A percentile compares a stretch with the other conserved stretches of the same genome.
These are phyloP conservation scores for Ceratocystis cacaofunesta DNA, from an alignment of 2,329 filamentous ascomycete genomes.

Conservation along the genomic window DNA sequence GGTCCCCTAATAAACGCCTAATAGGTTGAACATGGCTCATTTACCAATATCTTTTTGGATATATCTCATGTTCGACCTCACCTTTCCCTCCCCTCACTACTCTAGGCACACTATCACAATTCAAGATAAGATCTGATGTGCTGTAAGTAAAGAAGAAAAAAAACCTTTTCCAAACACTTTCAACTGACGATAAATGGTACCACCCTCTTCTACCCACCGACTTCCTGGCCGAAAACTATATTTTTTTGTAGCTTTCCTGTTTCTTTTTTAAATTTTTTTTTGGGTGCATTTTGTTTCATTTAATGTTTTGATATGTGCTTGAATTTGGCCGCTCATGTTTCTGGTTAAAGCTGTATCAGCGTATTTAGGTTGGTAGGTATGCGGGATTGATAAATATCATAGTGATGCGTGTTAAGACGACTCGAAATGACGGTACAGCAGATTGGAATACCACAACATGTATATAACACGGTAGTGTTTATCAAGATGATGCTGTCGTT, in stretches of 20 bases:
- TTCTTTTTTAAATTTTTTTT: background rate
- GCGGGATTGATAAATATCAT: constrained; percentile 4
- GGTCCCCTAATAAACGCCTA: background rate
- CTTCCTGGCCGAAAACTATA: background rate
- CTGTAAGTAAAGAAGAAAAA: constrained; percentile 2
- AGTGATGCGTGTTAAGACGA: constrained; percentile 4
- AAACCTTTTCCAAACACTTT: background rate
- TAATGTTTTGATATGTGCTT: constrained; percentile 1
- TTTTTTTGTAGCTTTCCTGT: background rate
- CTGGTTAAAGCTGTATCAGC: constrained; percentile 1
- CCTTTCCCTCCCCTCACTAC: background rate
- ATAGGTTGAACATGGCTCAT: background rate
- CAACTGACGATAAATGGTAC: constrained; percentile 5
- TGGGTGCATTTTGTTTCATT: background rate
- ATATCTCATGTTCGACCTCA: background rate
- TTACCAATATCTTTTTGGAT: background rate
- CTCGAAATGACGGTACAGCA: constrained; percentile 6
- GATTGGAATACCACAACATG: constrained; percentile 5
- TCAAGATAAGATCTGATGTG: background rate
- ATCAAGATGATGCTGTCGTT: constrained; percentile 6
- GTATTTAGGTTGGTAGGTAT: constrained; percentile 1
- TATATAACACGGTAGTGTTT: constrained; percentile 1
- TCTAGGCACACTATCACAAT: background rate
- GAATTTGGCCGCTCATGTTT: constrained; percentile 6
- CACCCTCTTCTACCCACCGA: background rate